Evolutionary conservation across 371 early-diverging fungal genomes (phyloP), one percentile per base, ranked within the genome.

Genomic region (Syncephalastrum monosporum): DNA sequence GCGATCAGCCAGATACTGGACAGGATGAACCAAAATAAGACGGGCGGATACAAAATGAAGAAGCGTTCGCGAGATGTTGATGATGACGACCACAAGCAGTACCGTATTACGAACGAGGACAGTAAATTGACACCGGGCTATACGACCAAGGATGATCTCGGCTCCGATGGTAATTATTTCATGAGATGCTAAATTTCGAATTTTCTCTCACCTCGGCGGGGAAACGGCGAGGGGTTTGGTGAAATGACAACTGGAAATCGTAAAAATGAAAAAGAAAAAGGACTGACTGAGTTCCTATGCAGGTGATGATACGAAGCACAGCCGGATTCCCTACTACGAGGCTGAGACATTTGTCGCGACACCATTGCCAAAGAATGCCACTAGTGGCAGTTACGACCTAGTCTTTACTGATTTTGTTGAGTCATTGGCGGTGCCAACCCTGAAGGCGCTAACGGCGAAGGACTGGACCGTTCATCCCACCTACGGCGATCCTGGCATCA

Each of bases 1-100:
- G 65, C 61, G 50, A 69, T 59, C 33, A 42, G 45, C 5, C 41
- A 64, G 54, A n/a, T 69, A 10, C 58, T 88, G 69, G 78, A 77
- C 58, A 77, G 74, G 13, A 56, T 90, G 43, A 80, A 76, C 41
- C 81, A 78, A 46, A 75, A 82, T 51, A 83, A 86, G 5, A 33
- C 38, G 7, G 38, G 38, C 38, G 38, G 38, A 10, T 33, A 33
- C 38, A 33, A 33, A 53, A 79, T 78, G 47, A 74, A 85, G 71
- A 76, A 76, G 57, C 67, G 74, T 16, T 27, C 57, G 16, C 47
- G 43, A 13, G 16, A 53, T 10, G 27, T 7, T 27, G 27, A 27
- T 27, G 27, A 27, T 7, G 27, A 41, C 12, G 33, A 42, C 10
- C 16, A 63, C 27, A 48, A 17, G 23, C 25, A 49, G 44, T 23